Evolutionary conservation across 2,329 filamentous ascomycete genomes (phyloP), one percentile per base, ranked within the genome.

Genomic region (Aspergillus pseudoviridinutans): DNA sequence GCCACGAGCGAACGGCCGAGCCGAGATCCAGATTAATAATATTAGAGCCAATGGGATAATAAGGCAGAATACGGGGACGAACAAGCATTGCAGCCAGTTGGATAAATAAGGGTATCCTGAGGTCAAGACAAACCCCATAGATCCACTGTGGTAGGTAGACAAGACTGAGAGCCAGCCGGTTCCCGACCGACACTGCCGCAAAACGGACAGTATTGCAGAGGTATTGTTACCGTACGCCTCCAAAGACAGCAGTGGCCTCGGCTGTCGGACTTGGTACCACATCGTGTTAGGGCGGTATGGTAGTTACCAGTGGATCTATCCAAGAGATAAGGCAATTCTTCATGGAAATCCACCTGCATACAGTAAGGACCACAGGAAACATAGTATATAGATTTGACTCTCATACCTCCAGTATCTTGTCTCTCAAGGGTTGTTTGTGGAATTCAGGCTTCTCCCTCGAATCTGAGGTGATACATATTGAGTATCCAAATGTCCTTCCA

Each of bases 171-270:
- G 27, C 27, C 22, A 28, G 29, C n/a, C 14, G 28, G 54, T 32
- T 64, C 54, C 68, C 68, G 68, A 66, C 17, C 17, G 49, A 58
- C 61, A 64, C 57, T 71, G 67, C 69, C 69, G 68, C 35, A 29
- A 29, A 54, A 24, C 29, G 10, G 10, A 3, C n/a, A 29, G 54
- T 55, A 58, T 57, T 38, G 28, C 1, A 2, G 0, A 4, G 50
- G 68, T 72, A 72, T 58, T 47, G 53, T 66, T 70, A 71, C 69
- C 49, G 68, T 71, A 55, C 42, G 8, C 3, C 5, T 17, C 7
- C 47, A 14, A 41, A 2, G 50, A 63, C 56, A 29, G 35, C 10
- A 10, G 6, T 10, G 55, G 55, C 64, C 67, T 69, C 68, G 67
- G 70, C 55, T 55, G 60, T 64, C 61, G 58, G 60, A 25, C 38